These are phyloP conservation scores for Fusarium setosum DNA, from an alignment of 2,329 filamentous ascomycete species.

Conservation along the genomic window DNA sequence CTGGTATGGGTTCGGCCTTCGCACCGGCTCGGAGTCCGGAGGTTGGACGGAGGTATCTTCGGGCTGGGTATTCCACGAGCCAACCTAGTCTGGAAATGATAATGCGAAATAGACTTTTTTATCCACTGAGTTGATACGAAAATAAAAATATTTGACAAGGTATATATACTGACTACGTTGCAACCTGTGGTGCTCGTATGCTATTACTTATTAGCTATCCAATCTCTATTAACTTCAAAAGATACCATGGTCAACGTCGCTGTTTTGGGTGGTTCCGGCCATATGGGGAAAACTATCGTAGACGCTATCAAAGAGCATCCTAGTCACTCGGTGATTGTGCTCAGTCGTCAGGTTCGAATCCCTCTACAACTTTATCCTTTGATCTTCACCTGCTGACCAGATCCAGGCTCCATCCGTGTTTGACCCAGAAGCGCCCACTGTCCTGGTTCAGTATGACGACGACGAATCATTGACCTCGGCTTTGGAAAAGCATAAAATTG, in stretches of 20 bases:
- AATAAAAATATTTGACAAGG: not conserved
- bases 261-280: constrained; percentile 21
- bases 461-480: not conserved
- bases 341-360: constrained; percentile 9
- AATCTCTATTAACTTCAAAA: not conserved
- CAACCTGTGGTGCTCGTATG: not conserved
- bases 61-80: not conserved
- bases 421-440: not conserved
- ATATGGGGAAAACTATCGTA: constrained; percentile 20
- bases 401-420: not conserved
- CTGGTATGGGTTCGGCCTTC: not conserved
- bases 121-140: not conserved
- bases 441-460: not conserved
- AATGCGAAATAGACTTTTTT: too few relatives aligned
- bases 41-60: not conserved
- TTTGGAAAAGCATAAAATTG: not conserved
- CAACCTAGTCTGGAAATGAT: not conserved
- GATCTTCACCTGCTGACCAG: not conserved
- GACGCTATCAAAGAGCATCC: constrained; percentile 10
- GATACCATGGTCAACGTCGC: constrained; percentile 18
- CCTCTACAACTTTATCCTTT: not conserved
- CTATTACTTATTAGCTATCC: not conserved
- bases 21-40: not conserved
- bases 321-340: constrained; percentile 11
- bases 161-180: not conserved